phyloP scores from a whole-genome alignment of 2,329 filamentous ascomycete genomes.

The Acrocalymma vagum region DNA sequence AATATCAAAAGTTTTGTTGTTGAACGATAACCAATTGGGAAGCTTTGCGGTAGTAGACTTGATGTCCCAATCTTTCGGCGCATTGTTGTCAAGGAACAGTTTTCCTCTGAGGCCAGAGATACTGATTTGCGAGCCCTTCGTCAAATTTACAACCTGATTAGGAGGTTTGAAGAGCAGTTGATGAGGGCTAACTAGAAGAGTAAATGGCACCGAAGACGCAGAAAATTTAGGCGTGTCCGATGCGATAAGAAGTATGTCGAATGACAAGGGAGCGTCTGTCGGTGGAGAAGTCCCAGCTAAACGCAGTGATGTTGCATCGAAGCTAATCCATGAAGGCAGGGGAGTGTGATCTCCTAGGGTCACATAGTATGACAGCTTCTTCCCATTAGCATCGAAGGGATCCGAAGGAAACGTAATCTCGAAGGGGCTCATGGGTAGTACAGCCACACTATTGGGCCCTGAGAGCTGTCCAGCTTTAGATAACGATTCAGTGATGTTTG shows the following conservation, averaged over 20 bases:
- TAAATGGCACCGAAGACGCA: conserved; percentile 71
- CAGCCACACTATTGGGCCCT: conserved; percentile 64
- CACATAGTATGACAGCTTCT: conserved; percentile 75
- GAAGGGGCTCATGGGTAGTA: conserved; percentile 46
- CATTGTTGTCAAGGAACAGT: conserved; percentile 46
- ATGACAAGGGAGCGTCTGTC: conserved; percentile 73
- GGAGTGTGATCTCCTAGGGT: conserved; percentile 81
- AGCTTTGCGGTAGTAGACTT: conserved; percentile 60
- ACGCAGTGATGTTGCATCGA: conserved; percentile 68
- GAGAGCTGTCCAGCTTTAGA: conserved; percentile 65
- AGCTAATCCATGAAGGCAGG: conserved; percentile 84
- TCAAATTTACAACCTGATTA: conserved; percentile 39
- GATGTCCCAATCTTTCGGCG: conserved; percentile 61
- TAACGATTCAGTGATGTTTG: conserved; percentile 68
- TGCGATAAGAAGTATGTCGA: conserved; percentile 76
- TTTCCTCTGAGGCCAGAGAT: conserved; percentile 40
- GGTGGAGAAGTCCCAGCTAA: conserved; percentile 78
- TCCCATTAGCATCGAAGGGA: conserved; percentile 69
- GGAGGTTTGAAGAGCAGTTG: conserved; percentile 70
- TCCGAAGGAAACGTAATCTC: conserved; percentile 53
- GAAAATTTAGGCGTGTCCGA: conserved; percentile 84
- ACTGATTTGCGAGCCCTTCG: conserved; percentile 38
- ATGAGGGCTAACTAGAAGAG: conserved; percentile 75
- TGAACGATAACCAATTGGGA: conserved; percentile 75
- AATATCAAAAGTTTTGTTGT: conserved; percentile 68